Percentiles rank a stretch among this genome's conserved stretches.
These are phyloP conservation scores for Saccharomyces jurei DNA, from an alignment of 805 yeast genomes.

Conservation along the genomic window DNA sequence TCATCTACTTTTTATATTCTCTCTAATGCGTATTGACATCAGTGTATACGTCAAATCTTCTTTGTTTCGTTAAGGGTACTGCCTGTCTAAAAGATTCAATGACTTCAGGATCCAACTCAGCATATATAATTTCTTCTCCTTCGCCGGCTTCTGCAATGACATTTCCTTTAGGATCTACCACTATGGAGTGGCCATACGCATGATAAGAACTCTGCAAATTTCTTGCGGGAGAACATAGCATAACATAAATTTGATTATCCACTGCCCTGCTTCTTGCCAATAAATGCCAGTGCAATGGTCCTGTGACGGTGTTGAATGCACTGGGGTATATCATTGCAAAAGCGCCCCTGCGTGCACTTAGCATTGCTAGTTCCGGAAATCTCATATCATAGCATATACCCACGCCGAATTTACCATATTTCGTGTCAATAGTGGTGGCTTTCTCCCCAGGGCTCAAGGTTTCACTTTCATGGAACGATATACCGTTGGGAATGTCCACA, in stretches of 20 bases:
- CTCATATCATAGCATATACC: constrained; percentile 82
- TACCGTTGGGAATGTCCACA: constrained; percentile 84
- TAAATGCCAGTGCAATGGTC: constrained; percentile 77
- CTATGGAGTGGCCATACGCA: constrained; percentile 60
- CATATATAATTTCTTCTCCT: constrained; percentile 66
- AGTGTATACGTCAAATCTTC: constrained; percentile 55
- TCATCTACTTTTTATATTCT: neutral
- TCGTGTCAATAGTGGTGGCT: constrained; percentile 51
- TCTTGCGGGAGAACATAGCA: constrained; percentile 85
- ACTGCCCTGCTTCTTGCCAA: constrained; percentile 67
- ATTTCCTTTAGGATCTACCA: constrained; percentile 55
- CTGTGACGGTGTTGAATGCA: constrained; percentile 78
- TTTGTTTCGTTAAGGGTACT: constrained; percentile 62
- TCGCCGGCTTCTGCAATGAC: constrained; percentile 68
- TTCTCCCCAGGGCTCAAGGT: constrained; percentile 72
- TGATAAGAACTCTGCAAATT: constrained; percentile 52
- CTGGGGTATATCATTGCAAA: constrained; percentile 78
- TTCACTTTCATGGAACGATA: constrained; percentile 75
- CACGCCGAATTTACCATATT: constrained; percentile 52
- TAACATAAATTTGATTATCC: constrained; percentile 64
- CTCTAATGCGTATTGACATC: constrained; percentile 21
- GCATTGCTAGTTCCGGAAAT: constrained; percentile 68
- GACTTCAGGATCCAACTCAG: constrained; percentile 57
- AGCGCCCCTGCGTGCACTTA: constrained; percentile 59
- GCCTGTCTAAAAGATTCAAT: constrained; percentile 52